Base-by-base conservation (phyloP, 257 asterid genomes). In the Solanum lycopersicoides region DNA sequence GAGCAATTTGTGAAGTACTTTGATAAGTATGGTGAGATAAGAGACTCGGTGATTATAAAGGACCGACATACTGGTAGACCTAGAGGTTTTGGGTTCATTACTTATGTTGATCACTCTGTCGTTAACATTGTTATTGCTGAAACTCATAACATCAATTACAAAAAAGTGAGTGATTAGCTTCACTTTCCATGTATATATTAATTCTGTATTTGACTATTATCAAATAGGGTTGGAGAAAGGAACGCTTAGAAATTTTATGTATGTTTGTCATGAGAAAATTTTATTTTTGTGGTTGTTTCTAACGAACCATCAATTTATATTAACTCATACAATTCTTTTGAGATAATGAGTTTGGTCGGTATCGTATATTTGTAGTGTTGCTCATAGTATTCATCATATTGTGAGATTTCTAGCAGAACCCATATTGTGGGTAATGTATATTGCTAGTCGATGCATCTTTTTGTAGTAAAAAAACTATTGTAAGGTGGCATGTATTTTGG, bases 41-140 rank as follows among this genome's bases (percentile, higher is more conserved):
- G 97, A 3, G 98, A 96, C 90, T 96, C 99, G 12, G 99, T 97
- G 65, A 97, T 97, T 87, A 95, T 97, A 98, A 95, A 94, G 88
- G 98, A 97, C 87, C 91, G 97, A 63, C 93, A 92, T 87, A 95
- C 99, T 7, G 97, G 98, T 34, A 94, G 98, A 30, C 99, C 98
- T 1, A 89, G 98, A 89, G 99, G 99, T 28, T 97, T 97, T 42
- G 99, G 99, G 41, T 97, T 97, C 91, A 95, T 95, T 28, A 95
- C 98, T 4, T 95, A 93, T 80, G 98, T 96, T 0, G 97, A 95
- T 87, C 97, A 98, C 9, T 53, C 89, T n/a, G 97, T 95, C 66
- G 99, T 96, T 15, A 97, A 95, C 92, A 92, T 95, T 63, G 98
- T 97, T 89, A 95, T 95, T 21, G 92, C 95, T 83, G 99, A 95